Evolutionary conservation across 805 yeast species (phyloP).

Genomic region (Phaffomyces antillensis): DNA sequence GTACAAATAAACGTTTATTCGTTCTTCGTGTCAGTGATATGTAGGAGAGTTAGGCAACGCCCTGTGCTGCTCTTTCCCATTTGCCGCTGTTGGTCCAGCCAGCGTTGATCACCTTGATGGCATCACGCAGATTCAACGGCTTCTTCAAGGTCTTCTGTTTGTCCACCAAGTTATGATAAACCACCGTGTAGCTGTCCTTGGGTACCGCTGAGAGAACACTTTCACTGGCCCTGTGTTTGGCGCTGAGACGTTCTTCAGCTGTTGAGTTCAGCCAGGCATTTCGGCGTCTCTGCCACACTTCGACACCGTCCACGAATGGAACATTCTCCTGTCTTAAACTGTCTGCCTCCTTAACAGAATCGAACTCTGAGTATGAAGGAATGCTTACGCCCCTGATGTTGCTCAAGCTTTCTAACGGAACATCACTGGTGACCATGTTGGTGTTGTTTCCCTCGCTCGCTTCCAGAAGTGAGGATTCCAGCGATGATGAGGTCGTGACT

Average conservation of each 20-base stretch:
- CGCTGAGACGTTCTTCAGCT: slow-evolving; percentile 14
- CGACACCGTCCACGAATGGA: slow-evolving; percentile 46
- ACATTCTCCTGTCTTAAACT: slow-evolving; percentile 2
- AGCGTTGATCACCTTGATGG: slow-evolving; percentile 61
- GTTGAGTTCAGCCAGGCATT: slow-evolving; percentile 54
- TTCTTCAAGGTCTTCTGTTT: slow-evolving; percentile 59
- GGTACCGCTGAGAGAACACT: slow-evolving; percentile 28
- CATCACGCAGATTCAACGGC: slow-evolving; percentile 70
- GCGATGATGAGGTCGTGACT: slow-evolving; percentile 28
- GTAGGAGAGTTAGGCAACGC: slow-evolving; percentile 18
- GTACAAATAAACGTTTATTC: background rate
- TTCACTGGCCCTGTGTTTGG: slow-evolving; percentile 17
- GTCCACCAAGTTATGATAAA: slow-evolving; percentile 65
- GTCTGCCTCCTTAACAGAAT: slow-evolving; percentile 24
- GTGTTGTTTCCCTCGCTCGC: background rate
- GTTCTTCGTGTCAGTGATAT: background rate
- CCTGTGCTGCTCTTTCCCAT: slow-evolving; percentile 53
- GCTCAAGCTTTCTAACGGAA: no score
- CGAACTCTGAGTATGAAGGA: slow-evolving; percentile 13
- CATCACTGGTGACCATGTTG: background rate
- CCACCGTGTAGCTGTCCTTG: slow-evolving; percentile 45
- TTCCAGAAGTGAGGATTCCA: slow-evolving; percentile 23
- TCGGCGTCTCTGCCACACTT: slow-evolving; percentile 66
- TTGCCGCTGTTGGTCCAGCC: slow-evolving; percentile 81
- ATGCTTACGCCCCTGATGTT: no score